These are phyloP conservation scores for Chalaropsis ovoidea DNA, from an alignment of 2,329 filamentous ascomycete genomes.

Conservation along the genomic window DNA sequence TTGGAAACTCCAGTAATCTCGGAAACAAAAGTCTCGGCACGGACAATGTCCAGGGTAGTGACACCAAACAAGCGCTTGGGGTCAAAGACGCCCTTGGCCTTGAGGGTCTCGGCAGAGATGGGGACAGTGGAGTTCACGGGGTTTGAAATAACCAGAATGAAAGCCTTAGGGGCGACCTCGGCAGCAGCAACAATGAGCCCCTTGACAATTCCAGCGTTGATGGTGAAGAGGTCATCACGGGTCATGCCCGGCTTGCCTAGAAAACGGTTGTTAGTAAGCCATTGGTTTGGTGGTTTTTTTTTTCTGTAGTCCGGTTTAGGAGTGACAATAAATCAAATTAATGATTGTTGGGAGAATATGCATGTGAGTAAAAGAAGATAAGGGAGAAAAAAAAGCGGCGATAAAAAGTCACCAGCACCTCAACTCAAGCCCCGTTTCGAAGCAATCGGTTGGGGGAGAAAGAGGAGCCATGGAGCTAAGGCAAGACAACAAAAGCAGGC, in stretches of 20 bases:
- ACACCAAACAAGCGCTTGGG: conserved; percentile 94
- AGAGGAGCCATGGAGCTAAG: conserved; percentile 1
- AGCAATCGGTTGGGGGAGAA: conserved; percentile 20
- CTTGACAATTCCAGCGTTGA: conserved; percentile 97
- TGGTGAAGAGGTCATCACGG: conserved; percentile 98
- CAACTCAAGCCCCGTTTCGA: conserved; percentile 12
- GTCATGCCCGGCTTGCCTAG: conserved; percentile 98
- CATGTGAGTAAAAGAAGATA: conserved; percentile 15
- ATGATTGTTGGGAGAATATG: conserved; percentile 11
- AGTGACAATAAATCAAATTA: not conserved
- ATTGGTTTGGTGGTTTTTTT: conserved; percentile 12
- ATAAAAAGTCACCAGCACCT: not conserved
- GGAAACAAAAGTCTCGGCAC: conserved; percentile 91
- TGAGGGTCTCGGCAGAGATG: conserved; percentile 93
- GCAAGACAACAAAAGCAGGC: not conserved
- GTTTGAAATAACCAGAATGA: conserved; percentile 95
- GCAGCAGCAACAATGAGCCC: conserved; percentile 81
- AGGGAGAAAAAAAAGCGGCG: conserved; percentile 1
- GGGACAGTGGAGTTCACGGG: conserved; percentile 98
- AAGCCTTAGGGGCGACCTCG: conserved; percentile 83
- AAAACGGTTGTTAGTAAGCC: conserved; percentile 28
- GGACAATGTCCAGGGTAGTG: conserved; percentile 95
- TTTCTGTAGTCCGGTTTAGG: not conserved
- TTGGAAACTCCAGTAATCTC: conserved; percentile 73
- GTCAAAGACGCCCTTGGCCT: conserved; percentile 87